These are phyloP conservation scores for Talaromyces albobiverticillius DNA, from an alignment of 2,329 filamentous ascomycete genomes.

Conservation along the genomic window DNA sequence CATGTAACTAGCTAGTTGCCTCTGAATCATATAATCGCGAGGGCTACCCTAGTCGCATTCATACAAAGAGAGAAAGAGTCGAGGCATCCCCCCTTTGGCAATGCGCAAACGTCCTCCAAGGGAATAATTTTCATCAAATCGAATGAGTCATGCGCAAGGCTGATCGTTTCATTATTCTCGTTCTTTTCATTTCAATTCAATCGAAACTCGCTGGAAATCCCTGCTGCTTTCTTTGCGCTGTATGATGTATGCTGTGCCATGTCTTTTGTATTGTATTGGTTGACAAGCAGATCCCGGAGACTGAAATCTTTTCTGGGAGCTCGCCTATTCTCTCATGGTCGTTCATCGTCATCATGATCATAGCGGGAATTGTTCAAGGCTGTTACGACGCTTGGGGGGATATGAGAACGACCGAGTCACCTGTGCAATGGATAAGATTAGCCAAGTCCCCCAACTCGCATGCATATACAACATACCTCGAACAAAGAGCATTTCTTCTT, in stretches of 20 bases:
- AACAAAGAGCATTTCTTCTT: constrained; percentile 98
- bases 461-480: constrained; percentile 63
- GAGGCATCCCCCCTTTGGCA: not conserved
- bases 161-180: not conserved
- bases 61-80: not conserved
- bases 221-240: not conserved
- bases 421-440: constrained; percentile 39
- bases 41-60: not conserved
- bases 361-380: constrained; percentile 5
- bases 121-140: not conserved
- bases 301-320: not conserved
- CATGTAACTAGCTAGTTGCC: not conserved
- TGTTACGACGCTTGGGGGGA: constrained; percentile 55
- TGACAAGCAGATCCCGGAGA: not conserved
- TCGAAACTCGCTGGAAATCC: not conserved
- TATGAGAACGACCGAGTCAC: constrained; percentile 70
- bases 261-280: not conserved
- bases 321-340: not conserved
- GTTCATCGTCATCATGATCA: not conserved
- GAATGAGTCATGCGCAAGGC: not conserved
- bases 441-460: not conserved
- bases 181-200: not conserved
- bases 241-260: not conserved
- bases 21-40: not conserved
- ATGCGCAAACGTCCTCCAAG: not conserved